Percentiles rank a stretch among this genome's conserved stretches.
Conservation (phyloP, 2,329 filamentous ascomycete genomes). For the Alternaria triticimaculans region DNA sequence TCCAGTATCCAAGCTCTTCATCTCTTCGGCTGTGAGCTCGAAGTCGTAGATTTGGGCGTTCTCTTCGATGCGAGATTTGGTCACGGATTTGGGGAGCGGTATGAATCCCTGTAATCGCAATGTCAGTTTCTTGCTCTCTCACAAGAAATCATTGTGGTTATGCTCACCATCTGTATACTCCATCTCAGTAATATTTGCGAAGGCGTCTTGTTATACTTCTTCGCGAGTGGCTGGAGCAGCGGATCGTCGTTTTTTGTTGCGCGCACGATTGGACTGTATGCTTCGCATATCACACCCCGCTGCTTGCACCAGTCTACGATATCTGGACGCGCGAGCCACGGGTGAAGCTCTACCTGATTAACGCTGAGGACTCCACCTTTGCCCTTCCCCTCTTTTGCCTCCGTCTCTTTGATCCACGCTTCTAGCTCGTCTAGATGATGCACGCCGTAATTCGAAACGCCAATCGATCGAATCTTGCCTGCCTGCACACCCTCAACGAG, state of each 20-base stretch:
- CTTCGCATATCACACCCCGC: constrained; percentile 55
- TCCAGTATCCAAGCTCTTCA: constrained; percentile 61
- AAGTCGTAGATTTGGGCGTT: constrained; percentile 68
- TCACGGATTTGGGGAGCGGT: constrained; percentile 68
- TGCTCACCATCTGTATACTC: constrained; percentile 54
- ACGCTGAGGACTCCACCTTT: constrained; percentile 77
- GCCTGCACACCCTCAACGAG: constrained; percentile 60
- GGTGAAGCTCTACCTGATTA: constrained; percentile 84
- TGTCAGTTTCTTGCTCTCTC: background rate
- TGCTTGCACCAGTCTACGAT: constrained; percentile 78
- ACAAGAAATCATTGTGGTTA: no score
- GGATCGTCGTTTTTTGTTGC: constrained; percentile 60
- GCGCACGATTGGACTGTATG: constrained; percentile 56
- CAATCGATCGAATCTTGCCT: constrained; percentile 61
- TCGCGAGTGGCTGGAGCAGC: constrained; percentile 56
- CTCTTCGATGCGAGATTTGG: constrained; percentile 65
- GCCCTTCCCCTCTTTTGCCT: constrained; percentile 67
- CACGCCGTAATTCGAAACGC: constrained; percentile 63
- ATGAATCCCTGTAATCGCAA: constrained; percentile 60
- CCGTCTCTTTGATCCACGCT: constrained; percentile 64
- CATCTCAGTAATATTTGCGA: constrained; percentile 67
- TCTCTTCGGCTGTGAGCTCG: constrained; percentile 63
- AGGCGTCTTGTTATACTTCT: constrained; percentile 65
- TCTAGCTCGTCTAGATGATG: constrained; percentile 63
- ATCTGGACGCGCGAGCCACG: constrained; percentile 81